Evolutionary conservation across 1,139 yeast species (phyloP).

Genomic region (Blastobotrys illinoisensis): DNA sequence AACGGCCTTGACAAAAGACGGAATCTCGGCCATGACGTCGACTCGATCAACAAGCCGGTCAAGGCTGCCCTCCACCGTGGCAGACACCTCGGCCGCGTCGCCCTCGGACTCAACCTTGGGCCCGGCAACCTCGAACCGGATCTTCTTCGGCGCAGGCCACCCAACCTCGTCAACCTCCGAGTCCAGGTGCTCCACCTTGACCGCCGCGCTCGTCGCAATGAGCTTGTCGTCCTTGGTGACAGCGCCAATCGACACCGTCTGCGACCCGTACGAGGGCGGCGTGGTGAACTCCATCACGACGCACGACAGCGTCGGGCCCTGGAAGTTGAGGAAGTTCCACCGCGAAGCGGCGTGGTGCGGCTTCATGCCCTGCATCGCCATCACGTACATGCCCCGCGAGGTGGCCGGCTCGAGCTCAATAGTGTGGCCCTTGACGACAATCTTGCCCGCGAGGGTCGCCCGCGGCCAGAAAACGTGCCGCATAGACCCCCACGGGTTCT

Average conservation of each 20-base stretch:
- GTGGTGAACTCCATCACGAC: conserved; percentile 95
- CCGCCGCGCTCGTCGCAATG: conserved; percentile 60
- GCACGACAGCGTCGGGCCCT: conserved; percentile 66
- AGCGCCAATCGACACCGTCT: conserved; percentile 76
- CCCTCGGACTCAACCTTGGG: conserved; percentile 34
- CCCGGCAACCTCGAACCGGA: conserved; percentile 56
- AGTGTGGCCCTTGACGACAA: conserved; percentile 36
- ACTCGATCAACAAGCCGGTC: conserved; percentile 71
- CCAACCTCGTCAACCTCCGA: conserved; percentile 65
- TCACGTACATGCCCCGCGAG: conserved; percentile 77
- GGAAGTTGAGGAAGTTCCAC: conserved; percentile 93
- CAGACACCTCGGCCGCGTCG: conserved; percentile 33
- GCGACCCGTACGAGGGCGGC: conserved; percentile 80
- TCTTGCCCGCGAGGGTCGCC: conserved; percentile 60
- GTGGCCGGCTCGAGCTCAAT: conserved; percentile 35
- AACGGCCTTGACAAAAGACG: conserved; percentile 85
- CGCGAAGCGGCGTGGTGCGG: conserved; percentile 98
- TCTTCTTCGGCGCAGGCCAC: conserved; percentile 79
- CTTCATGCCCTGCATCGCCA: conserved; percentile 99
- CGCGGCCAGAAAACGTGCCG: conserved; percentile 97
- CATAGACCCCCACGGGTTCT: conserved; percentile 95
- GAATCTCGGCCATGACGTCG: conserved; percentile 97
- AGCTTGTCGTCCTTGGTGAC: conserved; percentile 60
- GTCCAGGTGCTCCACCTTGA: conserved; percentile 58
- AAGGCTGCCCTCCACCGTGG: conserved; percentile 37